phyloP scores from a whole-genome alignment of 2,329 filamentous ascomycete genomes.

The Penicillium freii region DNA sequence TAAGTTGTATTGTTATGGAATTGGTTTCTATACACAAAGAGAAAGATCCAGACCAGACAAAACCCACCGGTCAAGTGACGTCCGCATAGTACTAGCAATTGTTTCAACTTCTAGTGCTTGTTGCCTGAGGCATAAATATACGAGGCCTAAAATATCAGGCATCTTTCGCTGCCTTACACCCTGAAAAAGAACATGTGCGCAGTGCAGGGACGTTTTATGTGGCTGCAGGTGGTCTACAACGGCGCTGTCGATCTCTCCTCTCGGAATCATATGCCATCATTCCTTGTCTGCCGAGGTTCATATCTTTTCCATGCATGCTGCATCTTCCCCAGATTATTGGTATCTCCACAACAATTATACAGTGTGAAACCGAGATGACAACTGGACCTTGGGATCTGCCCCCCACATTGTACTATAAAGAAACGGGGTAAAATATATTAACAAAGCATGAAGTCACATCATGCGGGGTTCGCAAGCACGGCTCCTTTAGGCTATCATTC shows the following conservation, averaged over 20 bases:
- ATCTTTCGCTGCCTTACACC: not conserved
- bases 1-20: not conserved
- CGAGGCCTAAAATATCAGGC: not conserved
- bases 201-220: not conserved
- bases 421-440: not conserved
- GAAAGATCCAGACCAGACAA: not conserved
- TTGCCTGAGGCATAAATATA: not conserved
- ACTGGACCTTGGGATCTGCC: not conserved
- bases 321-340: not conserved
- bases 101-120: no score
- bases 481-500: not conserved
- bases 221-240: not conserved
- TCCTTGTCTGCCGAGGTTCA: constrained; percentile 1
- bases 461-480: constrained; percentile 9
- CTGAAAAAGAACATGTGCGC: no score
- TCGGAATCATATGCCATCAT: constrained; percentile 1
- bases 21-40: not conserved
- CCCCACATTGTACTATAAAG: not conserved
- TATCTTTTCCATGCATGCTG: not conserved
- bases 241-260: not conserved
- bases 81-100: not conserved
- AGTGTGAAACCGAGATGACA: constrained; percentile 1
- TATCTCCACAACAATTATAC: not conserved
- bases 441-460: not conserved
- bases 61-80: not conserved